Evolutionary conservation across 139 green algal species (phyloP), one percentile per base, ranked within the genome.

Genomic region (Coccomyxa sp.): DNA sequence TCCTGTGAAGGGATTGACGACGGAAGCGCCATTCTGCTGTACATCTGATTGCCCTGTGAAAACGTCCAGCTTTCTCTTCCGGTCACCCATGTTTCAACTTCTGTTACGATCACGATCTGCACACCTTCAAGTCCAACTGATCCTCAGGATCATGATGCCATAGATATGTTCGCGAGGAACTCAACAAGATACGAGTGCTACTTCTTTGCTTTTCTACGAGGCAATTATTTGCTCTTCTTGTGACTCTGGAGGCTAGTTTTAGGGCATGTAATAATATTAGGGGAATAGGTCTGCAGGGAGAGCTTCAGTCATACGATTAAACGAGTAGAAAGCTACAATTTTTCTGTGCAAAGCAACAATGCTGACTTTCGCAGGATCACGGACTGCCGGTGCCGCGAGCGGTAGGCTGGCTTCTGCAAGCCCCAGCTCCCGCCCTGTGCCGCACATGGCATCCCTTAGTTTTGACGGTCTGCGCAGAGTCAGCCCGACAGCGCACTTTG

Each of bases 1-100:
- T 0, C 92, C 92, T 0, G 93, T 99, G 87, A 94, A 97, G 10
- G 93, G 93, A 87, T 96, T 97, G 28, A 93, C 63, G 10, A 74
- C 15, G 17, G 75, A 21, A 58, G 85, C 15, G 3, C 57, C 84
- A 30, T n/a, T 58, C 32, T 67, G 59, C 18, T 66, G 63, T 23
- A 76, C 66, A 21, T 58, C 80, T 11, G 79, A 11, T 13, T 79
- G 80, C 1, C 30, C 30, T 27, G 68, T 68, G 0, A 82, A 85
- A 12, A 95, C 58, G 67, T 97, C 94, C 28, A 97, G 87, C 85
- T 95, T 97, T 0, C 94, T 81, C 81, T 97, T 97, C 11, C 89
- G 83, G 16, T 91, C 89, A 31, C 31, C 58, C 76, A 85, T 82
- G 18, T n/a, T 84, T 68, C 57, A 45, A 7, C 38, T 51, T 51